Evolutionary conservation across 768 basidiomycete species (phyloP).

Genomic region (Suillus placidus): DNA sequence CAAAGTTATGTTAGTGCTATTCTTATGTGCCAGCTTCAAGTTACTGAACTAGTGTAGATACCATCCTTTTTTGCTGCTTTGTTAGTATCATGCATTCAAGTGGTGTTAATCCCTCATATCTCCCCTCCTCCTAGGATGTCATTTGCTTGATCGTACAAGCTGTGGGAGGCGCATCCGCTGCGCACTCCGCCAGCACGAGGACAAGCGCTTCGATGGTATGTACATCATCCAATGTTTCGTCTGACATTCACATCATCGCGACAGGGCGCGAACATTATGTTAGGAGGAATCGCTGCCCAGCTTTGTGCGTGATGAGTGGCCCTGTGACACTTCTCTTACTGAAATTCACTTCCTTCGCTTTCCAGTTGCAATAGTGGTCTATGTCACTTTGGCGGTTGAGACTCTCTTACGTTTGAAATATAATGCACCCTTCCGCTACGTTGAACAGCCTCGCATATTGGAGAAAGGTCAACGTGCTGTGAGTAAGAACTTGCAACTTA

Average conservation of each 20-base stretch:
- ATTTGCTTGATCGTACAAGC: slow-evolving; percentile 43
- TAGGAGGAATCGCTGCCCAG: slow-evolving; percentile 66
- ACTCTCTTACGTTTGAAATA: slow-evolving; percentile 45
- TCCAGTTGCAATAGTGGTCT: slow-evolving; percentile 47
- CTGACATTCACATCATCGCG: slow-evolving; percentile 8
- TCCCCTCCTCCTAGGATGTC: slow-evolving; percentile 31
- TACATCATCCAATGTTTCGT: not conserved
- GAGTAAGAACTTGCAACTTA: slow-evolving; percentile 26
- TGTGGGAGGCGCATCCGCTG: slow-evolving; percentile 48
- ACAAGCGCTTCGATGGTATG: slow-evolving; percentile 24
- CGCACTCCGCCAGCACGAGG: slow-evolving; percentile 32
- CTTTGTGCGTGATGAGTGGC: slow-evolving; percentile 38
- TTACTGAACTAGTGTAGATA: slow-evolving; percentile 13
- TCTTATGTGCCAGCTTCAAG: not conserved
- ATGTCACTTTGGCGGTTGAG: slow-evolving; percentile 45
- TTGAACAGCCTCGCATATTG: not conserved
- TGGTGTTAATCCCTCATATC: not conserved
- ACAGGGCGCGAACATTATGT: slow-evolving; percentile 57
- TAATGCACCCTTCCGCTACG: slow-evolving; percentile 37
- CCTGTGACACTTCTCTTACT: slow-evolving; percentile 18
- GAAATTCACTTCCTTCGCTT: slow-evolving; percentile 17
- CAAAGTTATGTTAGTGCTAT: slow-evolving; percentile 28
- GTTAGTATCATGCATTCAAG: slow-evolving; percentile 11
- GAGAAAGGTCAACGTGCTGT: slow-evolving; percentile 6
- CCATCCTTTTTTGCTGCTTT: slow-evolving; percentile 15